These are phyloP conservation scores for Comarum palustre DNA, from an alignment of 306 rosid species.

Conservation along the genomic window DNA sequence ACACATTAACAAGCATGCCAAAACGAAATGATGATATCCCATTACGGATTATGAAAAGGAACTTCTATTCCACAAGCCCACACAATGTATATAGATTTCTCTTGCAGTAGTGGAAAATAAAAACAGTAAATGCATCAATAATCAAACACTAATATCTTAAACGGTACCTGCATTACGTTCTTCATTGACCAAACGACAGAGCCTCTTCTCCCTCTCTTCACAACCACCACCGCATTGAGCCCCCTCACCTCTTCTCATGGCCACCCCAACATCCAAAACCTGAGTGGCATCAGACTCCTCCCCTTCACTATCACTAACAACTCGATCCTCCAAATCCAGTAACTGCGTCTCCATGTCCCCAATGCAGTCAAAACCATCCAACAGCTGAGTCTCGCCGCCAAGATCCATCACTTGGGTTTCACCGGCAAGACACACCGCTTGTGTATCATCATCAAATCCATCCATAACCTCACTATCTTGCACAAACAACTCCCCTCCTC, in stretches of 20 bases:
- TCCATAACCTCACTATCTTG: constrained; percentile 37
- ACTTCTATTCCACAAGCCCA: background rate
- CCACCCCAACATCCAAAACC: constrained; percentile 41
- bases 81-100: background rate
- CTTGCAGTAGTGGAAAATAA: background rate
- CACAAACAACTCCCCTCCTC: constrained; percentile 24
- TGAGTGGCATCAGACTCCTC: constrained; percentile 49
- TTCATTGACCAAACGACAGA: constrained; percentile 16
- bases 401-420: constrained; percentile 37
- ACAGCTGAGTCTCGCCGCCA: constrained; percentile 43
- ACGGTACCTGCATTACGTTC: constrained; percentile 22
- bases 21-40: background rate
- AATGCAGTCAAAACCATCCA: constrained; percentile 39
- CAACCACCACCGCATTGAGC: constrained; percentile 9
- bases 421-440: constrained; percentile 37
- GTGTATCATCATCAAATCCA: constrained; percentile 37
- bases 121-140: background rate
- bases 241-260: constrained; percentile 9
- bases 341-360: constrained; percentile 41
- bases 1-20: background rate
- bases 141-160: constrained; percentile 3
- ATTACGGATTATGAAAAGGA: background rate
- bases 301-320: constrained; percentile 25
- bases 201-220: constrained; percentile 21
- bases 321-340: constrained; percentile 35